Evolutionary conservation across 2,329 filamentous ascomycete genomes (phyloP), one percentile per base, ranked within the genome.

Genomic region (Paecilomyces dactylethromorphus): DNA sequence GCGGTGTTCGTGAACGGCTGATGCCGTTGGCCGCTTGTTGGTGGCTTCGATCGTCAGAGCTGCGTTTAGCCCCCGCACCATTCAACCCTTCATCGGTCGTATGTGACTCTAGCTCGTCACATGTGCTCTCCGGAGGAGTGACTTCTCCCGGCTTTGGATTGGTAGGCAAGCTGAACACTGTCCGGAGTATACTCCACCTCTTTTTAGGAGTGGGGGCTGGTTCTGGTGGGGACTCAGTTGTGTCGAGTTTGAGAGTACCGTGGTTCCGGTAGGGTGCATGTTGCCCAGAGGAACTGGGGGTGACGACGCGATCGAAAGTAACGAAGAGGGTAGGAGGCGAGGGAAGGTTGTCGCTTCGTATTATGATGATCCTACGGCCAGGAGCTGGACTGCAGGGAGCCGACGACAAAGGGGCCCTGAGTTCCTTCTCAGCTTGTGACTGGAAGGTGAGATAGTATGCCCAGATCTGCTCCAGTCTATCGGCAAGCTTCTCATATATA

Each of bases 331-430:
- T 69, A 39, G 68, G 76, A 54, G 76, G 74, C 54, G 81, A 78
- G 33, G 80, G 76, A 59, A 82, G 80, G 63, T 81, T 84, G 71
- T 96, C 92, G 63, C 90, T 92, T 59, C 91, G 87, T 64, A 96
- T 89, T 66, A 97, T 96, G 74, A 96, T 85, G 61, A 97, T 90
- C 61, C 90, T 84, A 68, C 93, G 90, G 53, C 90, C 89, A 1
- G 92, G 91, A 2, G 91, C 91, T 5, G 92, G 92, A 59, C 88
- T 87, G 67, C 88, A 92, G n/a, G 92, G 90, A 5, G 86, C 86
- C 2, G 90, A 91, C 0, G 90, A 92, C 5, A 91, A 87, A 0
- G 81, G 82, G 2, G 84, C 69, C 13, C 77, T 79, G 39, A 82
- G 77, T 35, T 77, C 76, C 52, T 75, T 76, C 60, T 89, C 87